Evolutionary conservation across 164 flowering plant genomes (phyloP).

Genomic region (Tetrastigma voinierianum): DNA sequence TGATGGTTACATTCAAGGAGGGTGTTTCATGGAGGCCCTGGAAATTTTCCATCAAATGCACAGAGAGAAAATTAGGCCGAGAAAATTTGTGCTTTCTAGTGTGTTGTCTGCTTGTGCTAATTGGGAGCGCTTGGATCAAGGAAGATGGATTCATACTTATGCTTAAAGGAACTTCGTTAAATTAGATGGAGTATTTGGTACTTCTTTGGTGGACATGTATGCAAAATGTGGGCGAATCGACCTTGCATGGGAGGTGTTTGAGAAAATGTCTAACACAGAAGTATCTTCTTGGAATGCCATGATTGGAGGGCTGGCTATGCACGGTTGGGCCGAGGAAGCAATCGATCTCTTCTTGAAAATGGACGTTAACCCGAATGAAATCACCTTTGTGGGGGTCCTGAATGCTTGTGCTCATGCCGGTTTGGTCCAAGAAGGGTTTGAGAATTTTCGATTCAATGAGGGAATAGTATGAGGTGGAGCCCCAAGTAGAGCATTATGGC

Average conservation of each 20-base stretch:
- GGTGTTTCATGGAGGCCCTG: conserved; percentile 46
- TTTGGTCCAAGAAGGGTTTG: conserved; percentile 46
- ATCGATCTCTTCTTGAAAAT: conserved; percentile 42
- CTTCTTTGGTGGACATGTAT: conserved; percentile 56
- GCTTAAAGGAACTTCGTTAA: conserved; percentile 41
- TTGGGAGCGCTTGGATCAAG: conserved; percentile 55
- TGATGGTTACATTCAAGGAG: conserved; percentile 42
- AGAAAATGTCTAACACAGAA: conserved; percentile 30
- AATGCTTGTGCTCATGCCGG: conserved; percentile 73
- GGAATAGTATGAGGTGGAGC: conserved; percentile 36
- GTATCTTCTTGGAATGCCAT: conserved; percentile 68
- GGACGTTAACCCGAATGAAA: too few relatives aligned
- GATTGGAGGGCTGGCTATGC: conserved; percentile 66
- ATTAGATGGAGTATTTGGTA: conserved; percentile 46
- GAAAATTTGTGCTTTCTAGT: conserved; percentile 51
- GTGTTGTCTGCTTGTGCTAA: conserved; percentile 65
- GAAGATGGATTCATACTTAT: conserved; percentile 50
- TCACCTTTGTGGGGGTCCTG: conserved; percentile 54
- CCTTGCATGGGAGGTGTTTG: conserved; percentile 45
- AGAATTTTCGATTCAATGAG: conserved; percentile 45
- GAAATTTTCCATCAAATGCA: conserved; percentile 47
- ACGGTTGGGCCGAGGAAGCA: conserved; percentile 49
- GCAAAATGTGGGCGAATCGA: too few relatives aligned
- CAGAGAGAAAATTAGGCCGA: conserved; percentile 22
- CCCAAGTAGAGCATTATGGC: conserved; percentile 53